Percentiles rank a stretch among this genome's conserved stretches.
These are phyloP conservation scores for Ciborinia camelliae DNA, from an alignment of 2,329 filamentous ascomycete genomes.

Conservation along the genomic window DNA sequence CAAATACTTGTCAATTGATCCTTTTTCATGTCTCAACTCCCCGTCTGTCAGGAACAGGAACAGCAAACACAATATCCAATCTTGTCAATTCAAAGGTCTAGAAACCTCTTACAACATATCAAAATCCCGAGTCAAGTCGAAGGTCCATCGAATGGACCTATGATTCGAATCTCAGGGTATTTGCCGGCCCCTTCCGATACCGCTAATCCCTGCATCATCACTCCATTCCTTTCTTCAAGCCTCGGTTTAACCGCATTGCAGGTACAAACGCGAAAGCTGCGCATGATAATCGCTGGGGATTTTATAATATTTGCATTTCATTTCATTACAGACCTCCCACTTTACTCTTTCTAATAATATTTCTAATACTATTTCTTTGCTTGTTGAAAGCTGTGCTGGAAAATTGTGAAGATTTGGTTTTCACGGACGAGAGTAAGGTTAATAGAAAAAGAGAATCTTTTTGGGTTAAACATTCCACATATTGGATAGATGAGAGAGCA, in stretches of 20 bases:
- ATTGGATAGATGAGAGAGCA: constrained; percentile 16
- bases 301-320: constrained; percentile 9
- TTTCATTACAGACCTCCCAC: constrained; percentile 7
- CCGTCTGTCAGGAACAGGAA: constrained; percentile 8
- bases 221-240: constrained; percentile 12
- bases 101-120: neutral
- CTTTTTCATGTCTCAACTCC: neutral
- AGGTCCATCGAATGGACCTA: no score
- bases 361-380: constrained; percentile 1
- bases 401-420: neutral
- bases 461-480: neutral
- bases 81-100: neutral
- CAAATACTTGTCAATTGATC: neutral
- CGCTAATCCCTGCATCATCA: constrained; percentile 1
- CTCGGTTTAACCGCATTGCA: constrained; percentile 14
- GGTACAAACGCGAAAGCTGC: constrained; percentile 12
- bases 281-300: constrained; percentile 16
- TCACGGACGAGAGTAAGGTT: neutral
- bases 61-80: neutral
- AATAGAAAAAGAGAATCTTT: neutral
- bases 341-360: constrained; percentile 1
- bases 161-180: neutral
- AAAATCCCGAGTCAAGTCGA: neutral
- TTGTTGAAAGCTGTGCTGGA: neutral
- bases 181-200: neutral